Percentiles rank a stretch among this genome's conserved stretches.
phyloP scores from a whole-genome alignment of 2,329 filamentous ascomycete species.

The Talaromyces sp. region DNA sequence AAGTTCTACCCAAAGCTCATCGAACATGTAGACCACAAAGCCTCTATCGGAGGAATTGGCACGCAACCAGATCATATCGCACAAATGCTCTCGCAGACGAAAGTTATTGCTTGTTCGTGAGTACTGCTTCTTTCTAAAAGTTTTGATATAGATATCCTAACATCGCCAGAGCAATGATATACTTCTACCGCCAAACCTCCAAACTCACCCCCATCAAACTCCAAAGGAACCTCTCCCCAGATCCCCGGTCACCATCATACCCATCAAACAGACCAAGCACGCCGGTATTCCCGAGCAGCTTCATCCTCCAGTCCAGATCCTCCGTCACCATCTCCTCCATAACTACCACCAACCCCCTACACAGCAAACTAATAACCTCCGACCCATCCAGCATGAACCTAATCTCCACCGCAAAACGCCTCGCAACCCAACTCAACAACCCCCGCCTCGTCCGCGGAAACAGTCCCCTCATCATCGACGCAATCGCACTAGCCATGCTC shows the following conservation, averaged over 20 bases:
- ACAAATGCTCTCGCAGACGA: background rate
- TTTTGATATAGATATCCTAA: background rate
- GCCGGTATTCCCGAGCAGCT: constrained; percentile 1
- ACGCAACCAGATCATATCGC: background rate
- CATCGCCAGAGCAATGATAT: constrained; percentile 47
- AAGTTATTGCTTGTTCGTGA: background rate
- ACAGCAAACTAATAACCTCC: background rate
- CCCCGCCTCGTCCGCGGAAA: constrained; percentile 8
- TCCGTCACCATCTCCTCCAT: background rate
- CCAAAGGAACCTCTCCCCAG: background rate
- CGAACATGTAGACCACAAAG: background rate
- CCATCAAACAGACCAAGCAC: background rate
- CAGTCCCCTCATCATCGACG: constrained; percentile 7
- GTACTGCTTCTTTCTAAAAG: background rate
- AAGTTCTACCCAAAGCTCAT: constrained; percentile 22
- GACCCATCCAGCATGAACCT: constrained; percentile 1
- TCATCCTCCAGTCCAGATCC: background rate
- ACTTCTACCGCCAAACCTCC: constrained; percentile 69
- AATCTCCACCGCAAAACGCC: constrained; percentile 16
- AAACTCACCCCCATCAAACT: constrained; percentile 24
- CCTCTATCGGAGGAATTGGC: background rate
- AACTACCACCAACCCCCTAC: background rate
- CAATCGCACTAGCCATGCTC: constrained; percentile 65
- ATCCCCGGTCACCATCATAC: background rate
- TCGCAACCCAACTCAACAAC: constrained; percentile 14